Percentiles rank a stretch among this genome's conserved stretches.
phyloP scores from a whole-genome alignment of 2,329 filamentous ascomycete genomes.

The Geoglossum cookeanum region DNA sequence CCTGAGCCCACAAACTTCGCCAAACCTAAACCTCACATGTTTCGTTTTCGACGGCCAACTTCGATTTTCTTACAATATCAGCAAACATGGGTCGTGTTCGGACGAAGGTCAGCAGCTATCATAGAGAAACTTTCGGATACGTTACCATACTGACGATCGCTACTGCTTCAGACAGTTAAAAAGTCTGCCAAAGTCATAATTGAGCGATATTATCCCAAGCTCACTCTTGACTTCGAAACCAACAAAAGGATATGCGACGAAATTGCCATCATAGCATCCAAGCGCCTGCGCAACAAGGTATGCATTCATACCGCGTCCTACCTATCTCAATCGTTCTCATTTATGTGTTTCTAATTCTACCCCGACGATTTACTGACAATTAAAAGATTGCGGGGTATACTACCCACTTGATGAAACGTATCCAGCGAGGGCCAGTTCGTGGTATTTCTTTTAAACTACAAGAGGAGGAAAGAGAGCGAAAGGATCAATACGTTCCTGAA shows the following conservation, averaged over 20 bases:
- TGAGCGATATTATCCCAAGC: slow-evolving; percentile 92
- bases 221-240: slow-evolving; percentile 99
- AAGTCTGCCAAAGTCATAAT: slow-evolving; percentile 98
- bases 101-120: slow-evolving; percentile 22
- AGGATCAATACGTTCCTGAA: slow-evolving; percentile 99
- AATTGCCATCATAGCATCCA: slow-evolving; percentile 96
- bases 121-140: not conserved
- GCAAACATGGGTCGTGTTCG: slow-evolving; percentile 36
- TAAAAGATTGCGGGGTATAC: slow-evolving; percentile 88
- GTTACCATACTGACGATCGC: not conserved
- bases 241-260: slow-evolving; percentile 99
- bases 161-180: slow-evolving; percentile 41
- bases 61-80: slow-evolving; percentile 10
- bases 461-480: slow-evolving; percentile 99
- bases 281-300: slow-evolving; percentile 99
- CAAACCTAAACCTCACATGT: not conserved
- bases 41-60: not conserved
- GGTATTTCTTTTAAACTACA: slow-evolving; percentile 99
- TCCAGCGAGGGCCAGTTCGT: slow-evolving; percentile 95
- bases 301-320: slow-evolving; percentile 7
- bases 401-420: slow-evolving; percentile 98
- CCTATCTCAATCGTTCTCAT: not conserved
- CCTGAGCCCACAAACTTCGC: slow-evolving; percentile 2
- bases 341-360: not conserved
- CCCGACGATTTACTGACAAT: not conserved